These are phyloP conservation scores for Lyophyllum decastes DNA, from an alignment of 768 basidiomycete species.

Conservation along the genomic window DNA sequence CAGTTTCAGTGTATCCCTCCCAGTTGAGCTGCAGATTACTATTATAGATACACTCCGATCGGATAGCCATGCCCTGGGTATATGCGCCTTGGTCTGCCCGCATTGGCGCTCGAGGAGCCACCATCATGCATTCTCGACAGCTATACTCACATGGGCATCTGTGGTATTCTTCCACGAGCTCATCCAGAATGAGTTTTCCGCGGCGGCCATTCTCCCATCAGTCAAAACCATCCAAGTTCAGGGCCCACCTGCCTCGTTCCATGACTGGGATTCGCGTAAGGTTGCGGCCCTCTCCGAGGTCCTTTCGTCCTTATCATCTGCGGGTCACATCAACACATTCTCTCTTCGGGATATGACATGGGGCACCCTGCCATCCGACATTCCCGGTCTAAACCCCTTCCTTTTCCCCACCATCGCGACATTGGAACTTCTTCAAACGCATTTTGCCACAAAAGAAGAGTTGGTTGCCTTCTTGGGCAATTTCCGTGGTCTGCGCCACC, in stretches of 20 bases:
- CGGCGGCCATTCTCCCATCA: slow-evolving; percentile 18
- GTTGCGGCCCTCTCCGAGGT: slow-evolving; percentile 3
- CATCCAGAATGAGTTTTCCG: slow-evolving; percentile 19
- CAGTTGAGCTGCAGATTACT: slow-evolving; percentile 23
- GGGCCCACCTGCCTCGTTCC: slow-evolving; percentile 4
- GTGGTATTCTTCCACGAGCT: slow-evolving; percentile 16
- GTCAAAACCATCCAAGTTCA: slow-evolving; percentile 15
- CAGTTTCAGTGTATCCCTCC: slow-evolving; percentile 9
- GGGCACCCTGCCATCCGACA: neutral
- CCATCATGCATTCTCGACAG: slow-evolving; percentile 17
- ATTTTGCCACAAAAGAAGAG: slow-evolving; percentile 2
- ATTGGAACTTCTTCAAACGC: slow-evolving; percentile 7
- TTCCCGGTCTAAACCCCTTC: neutral
- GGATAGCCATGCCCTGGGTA: slow-evolving; percentile 13
- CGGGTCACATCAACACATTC: neutral
- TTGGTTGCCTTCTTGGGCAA: slow-evolving; percentile 9
- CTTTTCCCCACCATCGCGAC: neutral
- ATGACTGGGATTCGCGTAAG: slow-evolving; percentile 7
- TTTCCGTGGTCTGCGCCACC: slow-evolving; percentile 5
- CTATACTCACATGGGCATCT: slow-evolving; percentile 16
- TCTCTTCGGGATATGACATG: slow-evolving; percentile 4
- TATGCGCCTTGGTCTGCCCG: slow-evolving; percentile 21
- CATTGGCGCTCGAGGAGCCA: slow-evolving; percentile 25
- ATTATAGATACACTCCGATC: slow-evolving; percentile 22
- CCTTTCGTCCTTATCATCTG: neutral